Evolutionary conservation across 2,329 filamentous ascomycete genomes (phyloP).

Genomic region (Sporothrix pallida): DNA sequence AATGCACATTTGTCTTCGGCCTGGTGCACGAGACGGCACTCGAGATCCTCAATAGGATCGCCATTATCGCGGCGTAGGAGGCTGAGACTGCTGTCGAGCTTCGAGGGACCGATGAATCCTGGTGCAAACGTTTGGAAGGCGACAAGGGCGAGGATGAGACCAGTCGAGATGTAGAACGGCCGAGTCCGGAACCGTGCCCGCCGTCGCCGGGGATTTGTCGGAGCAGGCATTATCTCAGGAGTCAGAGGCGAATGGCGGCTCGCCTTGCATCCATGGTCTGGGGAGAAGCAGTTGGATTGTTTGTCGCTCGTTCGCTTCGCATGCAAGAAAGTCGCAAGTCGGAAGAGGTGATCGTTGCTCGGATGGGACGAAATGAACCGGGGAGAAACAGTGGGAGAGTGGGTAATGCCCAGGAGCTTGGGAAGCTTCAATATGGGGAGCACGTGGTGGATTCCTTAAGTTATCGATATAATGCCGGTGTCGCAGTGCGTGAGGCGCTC

Average conservation of each 20-base stretch:
- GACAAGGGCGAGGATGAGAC: conserved; percentile 53
- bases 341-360: conserved; percentile 9
- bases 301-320: background rate
- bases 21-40: conserved; percentile 81
- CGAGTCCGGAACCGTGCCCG: conserved; percentile 52
- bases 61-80: conserved; percentile 26
- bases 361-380: conserved; percentile 12
- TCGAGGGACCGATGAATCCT: background rate
- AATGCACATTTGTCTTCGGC: conserved; percentile 85
- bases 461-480: background rate
- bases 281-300: background rate
- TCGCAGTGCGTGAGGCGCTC: conserved; percentile 9
- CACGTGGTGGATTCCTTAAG: background rate
- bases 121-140: conserved; percentile 46
- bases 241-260: background rate
- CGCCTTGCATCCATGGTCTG: conserved; percentile 18
- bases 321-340: no score
- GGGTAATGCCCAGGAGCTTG: background rate
- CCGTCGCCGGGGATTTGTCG: conserved; percentile 37
- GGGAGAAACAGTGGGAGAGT: conserved; percentile 13
- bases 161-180: conserved; percentile 56
- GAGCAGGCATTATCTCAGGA: conserved; percentile 28
- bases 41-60: conserved; percentile 43
- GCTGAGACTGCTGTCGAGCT: background rate
- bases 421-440: background rate